Evolutionary conservation across 805 yeast genomes (phyloP).

Genomic region (Starmera pachycereana): DNA sequence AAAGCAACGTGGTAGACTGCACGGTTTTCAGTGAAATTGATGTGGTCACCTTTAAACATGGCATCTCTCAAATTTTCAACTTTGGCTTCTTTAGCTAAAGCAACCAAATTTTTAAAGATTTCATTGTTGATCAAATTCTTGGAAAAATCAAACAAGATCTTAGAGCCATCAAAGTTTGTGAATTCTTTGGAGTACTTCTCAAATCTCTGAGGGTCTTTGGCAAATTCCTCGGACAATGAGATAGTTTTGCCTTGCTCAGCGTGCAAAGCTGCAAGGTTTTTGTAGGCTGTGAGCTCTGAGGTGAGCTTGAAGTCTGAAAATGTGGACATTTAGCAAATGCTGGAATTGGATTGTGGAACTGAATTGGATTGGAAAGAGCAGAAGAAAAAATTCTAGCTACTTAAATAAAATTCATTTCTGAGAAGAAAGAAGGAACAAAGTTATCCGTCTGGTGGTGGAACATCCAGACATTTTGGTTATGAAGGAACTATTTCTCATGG

Average conservation of each 20-base stretch:
- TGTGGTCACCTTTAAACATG: slow-evolving; percentile 87
- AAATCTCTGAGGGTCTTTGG: slow-evolving; percentile 64
- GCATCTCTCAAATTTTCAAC: slow-evolving; percentile 82
- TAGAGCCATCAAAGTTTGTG: slow-evolving; percentile 75
- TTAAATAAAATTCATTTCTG: too few relatives aligned
- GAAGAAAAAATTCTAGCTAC: not conserved
- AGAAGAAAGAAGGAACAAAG: too few relatives aligned
- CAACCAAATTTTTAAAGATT: slow-evolving; percentile 52
- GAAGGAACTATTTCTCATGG: too few relatives aligned
- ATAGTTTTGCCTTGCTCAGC: slow-evolving; percentile 59
- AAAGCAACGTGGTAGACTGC: slow-evolving; percentile 97
- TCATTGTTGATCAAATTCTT: slow-evolving; percentile 89
- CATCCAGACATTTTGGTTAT: too few relatives aligned
- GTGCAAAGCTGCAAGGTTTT: slow-evolving; percentile 60
- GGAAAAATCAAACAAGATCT: slow-evolving; percentile 89
- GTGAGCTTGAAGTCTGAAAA: slow-evolving; percentile 36
- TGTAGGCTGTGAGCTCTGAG: slow-evolving; percentile 77
- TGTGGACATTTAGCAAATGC: not conserved
- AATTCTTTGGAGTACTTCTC: slow-evolving; percentile 69
- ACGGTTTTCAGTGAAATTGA: slow-evolving; percentile 92
- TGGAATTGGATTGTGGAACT: not conserved
- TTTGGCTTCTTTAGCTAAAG: slow-evolving; percentile 83
- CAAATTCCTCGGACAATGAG: slow-evolving; percentile 64
- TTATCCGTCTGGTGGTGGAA: too few relatives aligned
- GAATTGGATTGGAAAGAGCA: not conserved